Conservation (phyloP, 192 early-diverging fungal genomes). For the Coemansia sp. region DNA sequence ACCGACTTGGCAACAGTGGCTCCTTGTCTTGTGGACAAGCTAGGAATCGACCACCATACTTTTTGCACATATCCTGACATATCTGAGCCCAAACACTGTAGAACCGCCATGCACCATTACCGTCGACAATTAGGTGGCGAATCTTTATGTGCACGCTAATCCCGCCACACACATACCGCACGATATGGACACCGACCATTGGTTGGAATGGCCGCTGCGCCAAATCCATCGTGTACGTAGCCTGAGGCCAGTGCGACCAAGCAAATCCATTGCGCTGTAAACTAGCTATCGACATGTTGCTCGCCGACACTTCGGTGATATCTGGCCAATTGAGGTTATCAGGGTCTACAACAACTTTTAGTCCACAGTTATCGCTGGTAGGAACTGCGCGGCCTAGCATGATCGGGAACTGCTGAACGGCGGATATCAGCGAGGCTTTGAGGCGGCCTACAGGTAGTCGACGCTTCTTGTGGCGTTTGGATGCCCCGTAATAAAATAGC, state of each 20-base stretch:
- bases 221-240: slow-evolving; percentile 11
- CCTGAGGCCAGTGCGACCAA: slow-evolving; percentile 30
- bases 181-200: slow-evolving; percentile 32
- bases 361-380: neutral
- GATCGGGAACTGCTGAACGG: slow-evolving; percentile 27
- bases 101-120: slow-evolving; percentile 31
- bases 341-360: slow-evolving; percentile 24
- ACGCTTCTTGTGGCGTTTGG: slow-evolving; percentile 8
- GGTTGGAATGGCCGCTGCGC: slow-evolving; percentile 11
- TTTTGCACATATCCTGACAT: slow-evolving; percentile 8
- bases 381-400: slow-evolving; percentile 19
- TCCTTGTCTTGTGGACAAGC: neutral
- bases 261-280: slow-evolving; percentile 3
- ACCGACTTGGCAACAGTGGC: neutral
- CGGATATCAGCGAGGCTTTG: slow-evolving; percentile 15
- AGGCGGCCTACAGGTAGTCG: slow-evolving; percentile 5
- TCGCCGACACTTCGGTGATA: slow-evolving; percentile 18
- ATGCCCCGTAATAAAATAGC: slow-evolving; percentile 24
- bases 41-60: neutral
- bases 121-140: slow-evolving; percentile 40
- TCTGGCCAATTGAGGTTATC: slow-evolving; percentile 36
- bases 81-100: slow-evolving; percentile 26
- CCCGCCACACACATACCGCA: slow-evolving; percentile 40
- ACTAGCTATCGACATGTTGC: neutral
- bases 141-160: slow-evolving; percentile 39